Percentiles rank a stretch among this genome's conserved stretches.
Conservation (phyloP, 306 rosid species). For the Cucurbita pepo region DNA sequence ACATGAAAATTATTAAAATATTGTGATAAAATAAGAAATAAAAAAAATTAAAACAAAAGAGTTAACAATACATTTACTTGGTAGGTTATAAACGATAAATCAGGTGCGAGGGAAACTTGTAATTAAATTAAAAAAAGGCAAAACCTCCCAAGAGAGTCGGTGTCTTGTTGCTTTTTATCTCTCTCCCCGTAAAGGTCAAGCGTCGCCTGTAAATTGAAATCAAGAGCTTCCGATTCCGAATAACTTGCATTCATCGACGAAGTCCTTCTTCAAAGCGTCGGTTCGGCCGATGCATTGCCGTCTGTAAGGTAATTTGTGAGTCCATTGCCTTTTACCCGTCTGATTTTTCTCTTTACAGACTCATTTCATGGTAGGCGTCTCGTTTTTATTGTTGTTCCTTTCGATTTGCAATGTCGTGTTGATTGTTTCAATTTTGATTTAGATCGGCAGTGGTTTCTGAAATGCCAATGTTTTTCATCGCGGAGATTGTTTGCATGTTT, state of each 20-base stretch:
- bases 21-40: no score
- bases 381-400: background rate
- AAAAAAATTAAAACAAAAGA: no score
- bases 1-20: no score
- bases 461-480: background rate
- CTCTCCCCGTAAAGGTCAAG: background rate
- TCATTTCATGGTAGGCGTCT: background rate
- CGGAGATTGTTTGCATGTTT: background rate
- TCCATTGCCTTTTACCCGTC: background rate
- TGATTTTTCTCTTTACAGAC: background rate
- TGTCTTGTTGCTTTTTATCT: background rate
- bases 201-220: background rate
- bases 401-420: background rate
- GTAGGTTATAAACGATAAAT: no score
- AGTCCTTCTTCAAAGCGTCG: background rate
- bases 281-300: background rate
- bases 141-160: background rate
- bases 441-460: background rate
- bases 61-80: no score
- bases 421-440: background rate
- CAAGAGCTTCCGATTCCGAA: background rate
- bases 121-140: background rate
- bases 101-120: background rate
- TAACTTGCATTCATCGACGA: background rate
- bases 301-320: background rate